Evolutionary conservation across 495 filamentous ascomycete species (phyloP).

Genomic region (Oleoguttula mirabilis): DNA sequence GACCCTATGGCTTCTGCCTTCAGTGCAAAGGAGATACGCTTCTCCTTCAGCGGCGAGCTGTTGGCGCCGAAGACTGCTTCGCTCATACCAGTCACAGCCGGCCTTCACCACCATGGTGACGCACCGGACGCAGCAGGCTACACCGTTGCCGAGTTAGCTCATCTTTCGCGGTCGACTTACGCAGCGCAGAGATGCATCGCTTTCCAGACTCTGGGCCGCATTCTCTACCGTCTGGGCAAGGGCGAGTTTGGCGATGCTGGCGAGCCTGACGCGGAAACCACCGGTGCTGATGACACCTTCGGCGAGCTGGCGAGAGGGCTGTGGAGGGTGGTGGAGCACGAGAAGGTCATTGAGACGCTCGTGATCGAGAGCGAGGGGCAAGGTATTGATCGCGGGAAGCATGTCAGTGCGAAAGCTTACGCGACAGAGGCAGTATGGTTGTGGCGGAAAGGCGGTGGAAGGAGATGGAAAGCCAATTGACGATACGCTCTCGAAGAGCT

Average conservation of each 20-base stretch:
- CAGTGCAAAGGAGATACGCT: constrained; percentile 66
- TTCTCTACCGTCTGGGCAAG: constrained; percentile 69
- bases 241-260: constrained; percentile 54
- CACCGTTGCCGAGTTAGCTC: constrained; percentile 77
- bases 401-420: constrained; percentile 61
- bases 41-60: constrained; percentile 70
- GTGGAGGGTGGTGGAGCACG: constrained; percentile 52
- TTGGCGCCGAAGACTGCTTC: constrained; percentile 62
- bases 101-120: constrained; percentile 87
- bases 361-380: constrained; percentile 47
- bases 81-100: constrained; percentile 57
- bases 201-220: constrained; percentile 76
- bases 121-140: constrained; percentile 92
- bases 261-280: constrained; percentile 9
- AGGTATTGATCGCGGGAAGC: constrained; percentile 30
- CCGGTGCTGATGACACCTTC: constrained; percentile 20
- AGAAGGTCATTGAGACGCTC: constrained; percentile 60
- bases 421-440: constrained; percentile 87
- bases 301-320: constrained; percentile 29
- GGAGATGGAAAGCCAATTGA: constrained; percentile 30
- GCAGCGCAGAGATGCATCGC: constrained; percentile 82
- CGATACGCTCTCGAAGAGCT: too few relatives aligned
- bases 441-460: constrained; percentile 66
- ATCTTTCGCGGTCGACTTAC: constrained; percentile 67
- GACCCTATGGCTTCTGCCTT: constrained; percentile 61